A percentile compares a stretch with the other conserved stretches of the same genome.
Conservation (phyloP, 495 filamentous ascomycete species). For the Amniculicola lignicola region DNA sequence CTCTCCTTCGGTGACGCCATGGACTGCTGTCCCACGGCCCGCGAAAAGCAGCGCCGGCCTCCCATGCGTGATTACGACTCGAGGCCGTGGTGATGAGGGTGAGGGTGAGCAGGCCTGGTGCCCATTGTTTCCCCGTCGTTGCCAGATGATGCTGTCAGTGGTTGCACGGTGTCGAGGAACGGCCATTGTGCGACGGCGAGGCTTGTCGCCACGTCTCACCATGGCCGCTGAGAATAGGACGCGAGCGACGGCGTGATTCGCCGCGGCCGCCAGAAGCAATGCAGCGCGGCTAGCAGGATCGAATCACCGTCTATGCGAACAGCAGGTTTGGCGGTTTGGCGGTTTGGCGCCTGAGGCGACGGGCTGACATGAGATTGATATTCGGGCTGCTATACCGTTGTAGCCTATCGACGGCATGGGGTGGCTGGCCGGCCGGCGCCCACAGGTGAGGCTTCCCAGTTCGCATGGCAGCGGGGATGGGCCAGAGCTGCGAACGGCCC, state of each 20-base stretch:
- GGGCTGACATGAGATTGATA: conserved; percentile 9
- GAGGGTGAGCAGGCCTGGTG: conserved; percentile 1
- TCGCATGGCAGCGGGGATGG: conserved; percentile 22
- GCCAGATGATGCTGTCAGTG: conserved; percentile 21
- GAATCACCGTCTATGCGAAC: conserved; percentile 30
- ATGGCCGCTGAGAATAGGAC: conserved; percentile 10
- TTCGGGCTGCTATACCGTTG: too few species aligned
- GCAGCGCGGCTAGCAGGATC: conserved; percentile 30
- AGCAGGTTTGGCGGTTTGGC: too few species aligned
- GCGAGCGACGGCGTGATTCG: not conserved
- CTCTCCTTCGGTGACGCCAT: conserved; percentile 1
- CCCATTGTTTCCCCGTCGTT: not conserved
- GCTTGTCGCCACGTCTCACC: conserved; percentile 29
- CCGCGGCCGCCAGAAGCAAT: not conserved
- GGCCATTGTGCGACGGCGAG: conserved; percentile 24
- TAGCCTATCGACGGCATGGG: too few species aligned
- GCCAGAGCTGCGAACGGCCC: not conserved
- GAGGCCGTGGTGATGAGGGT: not conserved
- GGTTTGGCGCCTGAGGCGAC: conserved; percentile 32
- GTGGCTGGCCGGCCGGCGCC: conserved; percentile 4
- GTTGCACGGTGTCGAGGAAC: conserved; percentile 20
- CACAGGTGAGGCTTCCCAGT: conserved; percentile 16
- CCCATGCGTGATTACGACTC: conserved; percentile 19
- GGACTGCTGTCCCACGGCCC: conserved; percentile 1
- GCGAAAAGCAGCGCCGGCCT: conserved; percentile 1